Conservation (phyloP, 192 early-diverging fungal genomes). For the Coemansia sp. region DNA sequence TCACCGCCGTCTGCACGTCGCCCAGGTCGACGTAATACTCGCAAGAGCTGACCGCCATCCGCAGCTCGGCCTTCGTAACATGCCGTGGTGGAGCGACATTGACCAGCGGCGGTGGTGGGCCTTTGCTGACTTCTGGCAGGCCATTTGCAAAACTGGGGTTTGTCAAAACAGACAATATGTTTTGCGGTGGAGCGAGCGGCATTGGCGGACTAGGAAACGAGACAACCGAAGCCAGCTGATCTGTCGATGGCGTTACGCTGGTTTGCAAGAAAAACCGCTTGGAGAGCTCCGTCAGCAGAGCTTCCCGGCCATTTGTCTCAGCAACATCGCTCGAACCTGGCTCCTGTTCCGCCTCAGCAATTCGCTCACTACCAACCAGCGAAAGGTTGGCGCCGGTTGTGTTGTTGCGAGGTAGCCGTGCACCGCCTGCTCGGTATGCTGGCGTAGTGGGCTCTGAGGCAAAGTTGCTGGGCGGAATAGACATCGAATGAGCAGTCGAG, state of each 20-base stretch:
- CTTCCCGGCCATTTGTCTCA: not conserved
- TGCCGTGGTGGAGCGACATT: conserved; percentile 12
- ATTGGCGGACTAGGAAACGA: not conserved
- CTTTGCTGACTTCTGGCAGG: not conserved
- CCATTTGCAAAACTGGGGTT: not conserved
- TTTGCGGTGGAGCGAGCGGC: not conserved
- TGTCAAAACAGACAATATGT: not conserved
- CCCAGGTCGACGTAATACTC: conserved; percentile 48
- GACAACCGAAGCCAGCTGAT: not conserved
- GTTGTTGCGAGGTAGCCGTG: not conserved
- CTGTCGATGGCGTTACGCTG: not conserved
- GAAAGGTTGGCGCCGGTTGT: not conserved
- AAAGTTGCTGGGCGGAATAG: conserved; percentile 13
- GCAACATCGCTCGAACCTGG: not conserved
- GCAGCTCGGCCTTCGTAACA: conserved; percentile 40
- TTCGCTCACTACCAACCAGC: not conserved
- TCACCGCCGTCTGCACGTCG: conserved; percentile 52
- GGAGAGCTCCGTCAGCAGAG: not conserved
- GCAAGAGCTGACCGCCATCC: conserved; percentile 37
- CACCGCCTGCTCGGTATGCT: not conserved
- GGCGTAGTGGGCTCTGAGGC: conserved; percentile 40
- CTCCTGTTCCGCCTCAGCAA: not conserved
- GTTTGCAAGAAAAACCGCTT: not conserved
- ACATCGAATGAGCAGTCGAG: conserved; percentile 14
- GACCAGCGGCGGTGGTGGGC: conserved; percentile 1